phyloP scores from a whole-genome alignment of 75 land plant genomes.

The Pinus tabuliformis region DNA sequence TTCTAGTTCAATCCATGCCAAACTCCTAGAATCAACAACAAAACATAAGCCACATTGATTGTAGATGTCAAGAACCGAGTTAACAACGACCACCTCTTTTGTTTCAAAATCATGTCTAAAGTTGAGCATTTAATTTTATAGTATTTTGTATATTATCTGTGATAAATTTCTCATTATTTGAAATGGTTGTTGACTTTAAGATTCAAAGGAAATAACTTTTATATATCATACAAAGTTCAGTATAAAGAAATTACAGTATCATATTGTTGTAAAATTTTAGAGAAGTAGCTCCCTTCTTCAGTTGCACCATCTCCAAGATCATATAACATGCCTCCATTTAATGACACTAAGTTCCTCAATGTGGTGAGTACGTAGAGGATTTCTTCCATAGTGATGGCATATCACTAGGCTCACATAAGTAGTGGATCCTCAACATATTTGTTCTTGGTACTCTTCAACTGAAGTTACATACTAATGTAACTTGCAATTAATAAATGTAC shows the following conservation, averaged over 20 bases:
- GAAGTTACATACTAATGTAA: no score
- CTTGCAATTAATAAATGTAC: background rate
- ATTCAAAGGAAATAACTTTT: constrained; percentile 57
- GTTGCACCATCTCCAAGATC: constrained; percentile 39
- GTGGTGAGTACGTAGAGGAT: constrained; percentile 79
- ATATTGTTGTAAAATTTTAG: constrained; percentile 68
- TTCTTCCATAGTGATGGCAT: constrained; percentile 91
- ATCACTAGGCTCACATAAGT: constrained; percentile 97
- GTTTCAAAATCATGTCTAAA: constrained; percentile 19
- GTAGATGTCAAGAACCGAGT: constrained; percentile 52
- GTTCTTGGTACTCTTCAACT: no score
- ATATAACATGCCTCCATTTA: constrained; percentile 54
- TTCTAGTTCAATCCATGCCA: constrained; percentile 18
- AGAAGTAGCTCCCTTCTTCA: constrained; percentile 65
- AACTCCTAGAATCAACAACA: constrained; percentile 68
- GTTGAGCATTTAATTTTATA: constrained; percentile 15
- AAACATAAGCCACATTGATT: constrained; percentile 49
- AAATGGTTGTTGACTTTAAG: constrained; percentile 75
- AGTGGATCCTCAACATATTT: constrained; percentile 47
- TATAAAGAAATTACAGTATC: constrained; percentile 69
- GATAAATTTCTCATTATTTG: constrained; percentile 40
- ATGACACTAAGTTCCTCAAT: constrained; percentile 61
- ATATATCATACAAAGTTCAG: constrained; percentile 23
- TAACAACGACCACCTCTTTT: constrained; percentile 58
- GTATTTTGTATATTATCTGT: constrained; percentile 12